Evolutionary conservation across 352 stramenopile genomes (phyloP), one percentile per base, ranked within the genome.

Genomic region (Hyaloperonospora arabidopsidis): DNA sequence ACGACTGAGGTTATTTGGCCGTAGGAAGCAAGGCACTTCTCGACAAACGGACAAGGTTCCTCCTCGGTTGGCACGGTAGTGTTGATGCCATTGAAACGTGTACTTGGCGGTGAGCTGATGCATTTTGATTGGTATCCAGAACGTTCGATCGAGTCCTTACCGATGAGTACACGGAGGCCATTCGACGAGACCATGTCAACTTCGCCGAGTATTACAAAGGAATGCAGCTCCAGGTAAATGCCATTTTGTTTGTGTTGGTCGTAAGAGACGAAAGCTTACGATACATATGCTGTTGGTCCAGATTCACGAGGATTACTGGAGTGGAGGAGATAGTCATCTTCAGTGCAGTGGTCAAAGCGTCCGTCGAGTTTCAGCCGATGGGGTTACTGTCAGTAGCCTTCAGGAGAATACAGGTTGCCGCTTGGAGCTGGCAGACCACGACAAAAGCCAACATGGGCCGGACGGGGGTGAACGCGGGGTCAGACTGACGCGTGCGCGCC

Each of bases 121-220:
- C 8, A 28, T 17, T 45, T 52, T 49, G 56, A 14, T 54, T 17
- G 11, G 1, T 45, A 5, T 67, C 3, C 49, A 88, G 81, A 44
- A 88, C 79, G 1, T 88, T 89, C 61, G 79, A 89, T 32, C 72
- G 79, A n/a, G 54, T 69, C 44, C 51, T 88, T 15, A 85, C 74
- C 0, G 76, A 84, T 0, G 81, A 89, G 5, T 86, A 85, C 48
- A 63, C 58, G 0, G 59, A 62, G n/a, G 62, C 55, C 1, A 65
- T 89, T 29, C 78, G 74, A 34, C 70, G 67, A 39, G 75, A 88
- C 7, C 72, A 89, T 45, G 66, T 67, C 5, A 84, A 77, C 28
- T 61, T 78, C 22, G 72, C 79, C 6, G 67, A 57, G 36, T 93
- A 82, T 61, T 88, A 84, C 38, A 68, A 84, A 50, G 76, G 76